Evolutionary conservation across 164 flowering plant genomes (phyloP).

Genomic region (Chloranthus sessilifolius): DNA sequence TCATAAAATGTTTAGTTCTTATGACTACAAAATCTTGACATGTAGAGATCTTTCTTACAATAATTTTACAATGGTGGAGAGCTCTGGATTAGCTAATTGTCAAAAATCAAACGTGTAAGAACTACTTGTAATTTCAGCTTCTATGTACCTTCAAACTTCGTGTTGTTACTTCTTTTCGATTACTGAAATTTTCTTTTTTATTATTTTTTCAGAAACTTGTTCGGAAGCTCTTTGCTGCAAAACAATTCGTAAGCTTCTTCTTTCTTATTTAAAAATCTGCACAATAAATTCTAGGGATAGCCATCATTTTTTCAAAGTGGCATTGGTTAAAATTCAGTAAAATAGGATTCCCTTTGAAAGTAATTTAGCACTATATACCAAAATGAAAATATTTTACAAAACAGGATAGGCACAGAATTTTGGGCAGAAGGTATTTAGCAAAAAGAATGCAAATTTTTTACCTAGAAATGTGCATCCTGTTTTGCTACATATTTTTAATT

Average conservation of each 20-base stretch:
- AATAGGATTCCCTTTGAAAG: too few relatives aligned
- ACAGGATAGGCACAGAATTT: too few relatives aligned
- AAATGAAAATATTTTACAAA: too few relatives aligned
- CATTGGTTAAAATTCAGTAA: too few relatives aligned
- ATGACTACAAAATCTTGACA: not conserved
- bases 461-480: too few relatives aligned
- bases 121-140: not conserved
- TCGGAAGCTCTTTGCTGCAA: slow-evolving; percentile 36
- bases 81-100: slow-evolving; percentile 44
- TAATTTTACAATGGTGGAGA: slow-evolving; percentile 53
- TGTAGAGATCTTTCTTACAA: slow-evolving; percentile 87
- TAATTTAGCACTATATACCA: too few relatives aligned
- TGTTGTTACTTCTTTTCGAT: not conserved
- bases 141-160: not conserved
- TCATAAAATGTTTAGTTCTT: too few relatives aligned
- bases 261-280: not conserved
- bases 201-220: slow-evolving; percentile 43
- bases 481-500: too few relatives aligned
- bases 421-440: too few relatives aligned
- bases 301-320: too few relatives aligned
- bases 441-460: too few relatives aligned
- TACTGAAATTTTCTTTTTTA: not conserved
- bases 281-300: too few relatives aligned
- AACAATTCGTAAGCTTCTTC: slow-evolving; percentile 42
- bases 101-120: slow-evolving; percentile 23